These are phyloP conservation scores for Circinella minor DNA, from an alignment of 371 early-diverging fungal species.

Conservation along the genomic window DNA sequence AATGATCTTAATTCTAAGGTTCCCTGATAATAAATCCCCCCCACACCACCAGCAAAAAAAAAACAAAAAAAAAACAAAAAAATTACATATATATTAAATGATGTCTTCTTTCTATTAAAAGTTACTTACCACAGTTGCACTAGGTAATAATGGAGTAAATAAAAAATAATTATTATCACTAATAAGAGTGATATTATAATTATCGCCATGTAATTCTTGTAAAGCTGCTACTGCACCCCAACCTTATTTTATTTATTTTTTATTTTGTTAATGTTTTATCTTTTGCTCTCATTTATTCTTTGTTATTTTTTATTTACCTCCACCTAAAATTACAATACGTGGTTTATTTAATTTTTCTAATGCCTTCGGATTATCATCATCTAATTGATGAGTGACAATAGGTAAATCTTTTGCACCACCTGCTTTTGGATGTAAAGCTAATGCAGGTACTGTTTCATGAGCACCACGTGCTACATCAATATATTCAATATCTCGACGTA, in stretches of 20 bases:
- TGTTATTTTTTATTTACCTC: conserved; percentile 36
- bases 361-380: conserved; percentile 23
- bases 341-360: conserved; percentile 43
- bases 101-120: conserved; percentile 7
- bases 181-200: conserved; percentile 79
- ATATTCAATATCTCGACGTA: conserved; percentile 31
- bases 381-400: conserved; percentile 28
- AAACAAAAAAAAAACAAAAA: no score
- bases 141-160: conserved; percentile 83
- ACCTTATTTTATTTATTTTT: conserved; percentile 18
- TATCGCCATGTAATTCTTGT: conserved; percentile 63
- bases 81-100: neutral
- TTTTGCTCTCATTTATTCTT: no score
- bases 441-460: conserved; percentile 25
- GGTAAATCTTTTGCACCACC: conserved; percentile 44
- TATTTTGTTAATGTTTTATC: no score
- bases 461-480: conserved; percentile 24
- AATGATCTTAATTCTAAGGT: conserved; percentile 47
- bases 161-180: conserved; percentile 80
- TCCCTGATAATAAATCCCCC: neutral
- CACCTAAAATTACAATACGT: conserved; percentile 73
- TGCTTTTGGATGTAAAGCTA: conserved; percentile 37
- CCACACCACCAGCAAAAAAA: neutral
- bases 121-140: conserved; percentile 81
- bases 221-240: conserved; percentile 72